phyloP scores from a whole-genome alignment of 305 asterid species.

The Rubia peregrina region DNA sequence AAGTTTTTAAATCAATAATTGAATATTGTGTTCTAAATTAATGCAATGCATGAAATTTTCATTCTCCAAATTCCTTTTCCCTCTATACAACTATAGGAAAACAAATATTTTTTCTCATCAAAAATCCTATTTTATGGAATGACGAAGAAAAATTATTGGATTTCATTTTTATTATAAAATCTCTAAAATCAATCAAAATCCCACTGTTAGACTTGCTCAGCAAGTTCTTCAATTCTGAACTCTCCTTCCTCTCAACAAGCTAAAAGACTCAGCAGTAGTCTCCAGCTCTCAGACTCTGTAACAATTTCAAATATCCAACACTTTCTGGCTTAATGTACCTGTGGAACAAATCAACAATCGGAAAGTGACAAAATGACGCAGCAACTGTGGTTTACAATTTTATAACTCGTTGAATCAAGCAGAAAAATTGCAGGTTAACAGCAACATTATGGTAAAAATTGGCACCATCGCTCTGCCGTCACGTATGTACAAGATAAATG shows the following conservation, averaged over 20 bases:
- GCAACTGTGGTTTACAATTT: neutral
- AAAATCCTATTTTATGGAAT: too few species aligned
- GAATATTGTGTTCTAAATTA: too few species aligned
- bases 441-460: neutral
- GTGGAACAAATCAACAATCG: constrained; percentile 14
- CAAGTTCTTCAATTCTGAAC: neutral
- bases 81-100: too few species aligned
- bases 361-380: neutral
- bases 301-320: constrained; percentile 59
- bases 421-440: neutral
- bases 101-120: too few species aligned
- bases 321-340: constrained; percentile 75
- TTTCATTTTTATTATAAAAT: too few species aligned
- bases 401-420: neutral
- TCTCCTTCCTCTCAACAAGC: neutral
- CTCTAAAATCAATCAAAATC: too few species aligned
- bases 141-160: too few species aligned
- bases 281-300: constrained; percentile 64
- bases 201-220: too few species aligned
- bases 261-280: constrained; percentile 42
- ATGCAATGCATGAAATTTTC: too few species aligned
- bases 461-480: neutral
- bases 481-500: neutral
- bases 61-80: too few species aligned
- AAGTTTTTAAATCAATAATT: too few species aligned